Conservation (phyloP, 176 grass and related monocot genomes). For the Poa pratensis region DNA sequence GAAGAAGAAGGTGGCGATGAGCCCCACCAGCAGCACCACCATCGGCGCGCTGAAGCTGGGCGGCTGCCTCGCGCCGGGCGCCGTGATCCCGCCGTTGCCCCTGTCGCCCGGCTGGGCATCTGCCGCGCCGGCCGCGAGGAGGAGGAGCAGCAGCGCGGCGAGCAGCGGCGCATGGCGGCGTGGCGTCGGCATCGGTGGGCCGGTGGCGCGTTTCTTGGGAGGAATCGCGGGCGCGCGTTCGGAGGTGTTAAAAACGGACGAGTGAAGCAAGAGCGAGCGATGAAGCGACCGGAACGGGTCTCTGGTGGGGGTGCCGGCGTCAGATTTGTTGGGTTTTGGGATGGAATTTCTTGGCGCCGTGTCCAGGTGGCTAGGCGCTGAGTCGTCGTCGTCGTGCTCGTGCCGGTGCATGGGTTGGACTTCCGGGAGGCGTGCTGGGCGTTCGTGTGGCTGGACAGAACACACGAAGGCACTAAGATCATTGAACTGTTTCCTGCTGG, state of each 20-base stretch:
- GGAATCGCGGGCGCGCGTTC: not conserved
- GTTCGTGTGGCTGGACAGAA: not conserved
- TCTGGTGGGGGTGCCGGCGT: not conserved
- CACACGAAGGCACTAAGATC: not conserved
- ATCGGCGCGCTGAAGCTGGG: conserved; percentile 67
- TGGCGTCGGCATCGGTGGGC: not conserved
- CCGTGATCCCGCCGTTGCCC: not conserved
- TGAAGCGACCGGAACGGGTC: conserved; percentile 8
- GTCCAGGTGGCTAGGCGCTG: not conserved
- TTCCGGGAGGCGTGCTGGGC: not conserved
- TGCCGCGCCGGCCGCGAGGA: conserved; percentile 4
- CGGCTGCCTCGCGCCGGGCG: not conserved
- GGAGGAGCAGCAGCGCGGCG: not conserved
- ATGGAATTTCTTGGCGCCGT: not conserved
- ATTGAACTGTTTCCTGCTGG: no score
- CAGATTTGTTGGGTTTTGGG: conserved; percentile 20
- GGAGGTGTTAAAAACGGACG: conserved; percentile 18
- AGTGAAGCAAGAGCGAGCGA: not conserved
- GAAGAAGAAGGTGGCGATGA: conserved; percentile 69
- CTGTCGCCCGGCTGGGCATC: conserved; percentile 36
- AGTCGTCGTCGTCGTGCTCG: not conserved
- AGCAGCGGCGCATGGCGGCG: conserved; percentile 24
- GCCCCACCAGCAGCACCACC: conserved; percentile 65
- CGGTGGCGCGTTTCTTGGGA: conserved; percentile 6
- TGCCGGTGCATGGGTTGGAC: conserved; percentile 22